A percentile compares a stretch with the other conserved stretches of the same genome.
These are phyloP conservation scores for Erythrobasidium yunnanense DNA, from an alignment of 768 basidiomycete genomes.

Conservation along the genomic window DNA sequence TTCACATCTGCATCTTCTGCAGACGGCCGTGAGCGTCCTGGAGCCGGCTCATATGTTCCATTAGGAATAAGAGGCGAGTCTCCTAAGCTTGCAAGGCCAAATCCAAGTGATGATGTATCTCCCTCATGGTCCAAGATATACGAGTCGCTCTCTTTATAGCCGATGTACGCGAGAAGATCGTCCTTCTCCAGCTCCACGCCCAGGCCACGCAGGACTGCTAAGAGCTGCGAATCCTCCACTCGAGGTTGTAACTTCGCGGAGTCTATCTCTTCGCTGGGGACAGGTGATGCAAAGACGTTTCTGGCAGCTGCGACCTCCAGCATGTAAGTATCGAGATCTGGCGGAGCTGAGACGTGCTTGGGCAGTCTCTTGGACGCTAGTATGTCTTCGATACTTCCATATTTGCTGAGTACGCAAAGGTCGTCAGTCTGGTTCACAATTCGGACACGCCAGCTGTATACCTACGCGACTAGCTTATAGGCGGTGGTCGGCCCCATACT, in stretches of 20 bases:
- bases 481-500: conserved; percentile 17
- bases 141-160: too few relatives aligned
- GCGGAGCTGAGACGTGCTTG: neutral
- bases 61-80: neutral
- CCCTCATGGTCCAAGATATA: too few relatives aligned
- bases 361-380: too few relatives aligned
- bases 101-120: too few relatives aligned
- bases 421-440: neutral
- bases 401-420: neutral
- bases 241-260: neutral
- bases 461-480: conserved; percentile 11
- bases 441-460: neutral
- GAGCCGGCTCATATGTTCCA: neutral
- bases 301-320: neutral
- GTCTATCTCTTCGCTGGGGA: neutral
- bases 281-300: conserved; percentile 6
- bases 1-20: too few relatives aligned
- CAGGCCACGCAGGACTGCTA: conserved; percentile 2
- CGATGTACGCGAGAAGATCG: too few relatives aligned
- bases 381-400: conserved; percentile 26
- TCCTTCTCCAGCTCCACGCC: conserved; percentile 9
- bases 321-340: neutral
- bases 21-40: neutral
- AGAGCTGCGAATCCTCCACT: conserved; percentile 4
- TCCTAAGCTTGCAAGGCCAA: neutral